Evolutionary conservation across 2,329 filamentous ascomycete genomes (phyloP).

Genomic region (Ceratocystis variospora): DNA sequence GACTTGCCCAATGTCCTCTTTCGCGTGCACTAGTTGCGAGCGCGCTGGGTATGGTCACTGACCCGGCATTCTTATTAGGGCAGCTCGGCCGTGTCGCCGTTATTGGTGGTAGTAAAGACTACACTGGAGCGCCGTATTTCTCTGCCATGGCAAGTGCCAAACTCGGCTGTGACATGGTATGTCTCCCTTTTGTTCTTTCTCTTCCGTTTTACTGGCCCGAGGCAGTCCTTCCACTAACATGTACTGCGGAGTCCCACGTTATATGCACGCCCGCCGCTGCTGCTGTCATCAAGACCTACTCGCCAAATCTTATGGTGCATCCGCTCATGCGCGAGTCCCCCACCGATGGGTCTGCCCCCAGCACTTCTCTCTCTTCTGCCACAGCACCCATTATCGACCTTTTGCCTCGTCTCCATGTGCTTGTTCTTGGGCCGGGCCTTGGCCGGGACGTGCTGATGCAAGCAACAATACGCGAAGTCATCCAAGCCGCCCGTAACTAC

Average conservation of each 20-base stretch:
- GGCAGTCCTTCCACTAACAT: background rate
- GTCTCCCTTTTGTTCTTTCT: slow-evolving; percentile 16
- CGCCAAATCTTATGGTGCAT: slow-evolving; percentile 96
- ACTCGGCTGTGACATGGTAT: slow-evolving; percentile 79
- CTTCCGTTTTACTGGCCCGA: background rate
- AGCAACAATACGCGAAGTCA: slow-evolving; percentile 64
- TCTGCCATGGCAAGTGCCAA: slow-evolving; percentile 92
- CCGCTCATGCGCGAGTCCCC: slow-evolving; percentile 71
- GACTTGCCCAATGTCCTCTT: background rate
- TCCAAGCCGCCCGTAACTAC: slow-evolving; percentile 59
- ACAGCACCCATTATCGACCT: slow-evolving; percentile 56
- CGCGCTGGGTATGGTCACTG: background rate
- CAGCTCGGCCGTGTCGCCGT: slow-evolving; percentile 86
- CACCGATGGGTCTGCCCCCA: slow-evolving; percentile 14
- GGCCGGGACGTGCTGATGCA: slow-evolving; percentile 86
- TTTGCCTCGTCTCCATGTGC: slow-evolving; percentile 74
- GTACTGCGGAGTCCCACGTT: slow-evolving; percentile 56
- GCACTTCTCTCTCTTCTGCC: slow-evolving; percentile 34
- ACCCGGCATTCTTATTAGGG: slow-evolving; percentile 37
- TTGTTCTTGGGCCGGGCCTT: slow-evolving; percentile 85
- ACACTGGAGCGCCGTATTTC: slow-evolving; percentile 95
- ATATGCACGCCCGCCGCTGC: slow-evolving; percentile 86
- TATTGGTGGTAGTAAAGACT: slow-evolving; percentile 89
- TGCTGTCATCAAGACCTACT: slow-evolving; percentile 91
- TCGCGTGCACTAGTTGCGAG: no score